Evolutionary conservation across 31 red algal genomes (phyloP).

Genomic region (Endocladia muricata): DNA sequence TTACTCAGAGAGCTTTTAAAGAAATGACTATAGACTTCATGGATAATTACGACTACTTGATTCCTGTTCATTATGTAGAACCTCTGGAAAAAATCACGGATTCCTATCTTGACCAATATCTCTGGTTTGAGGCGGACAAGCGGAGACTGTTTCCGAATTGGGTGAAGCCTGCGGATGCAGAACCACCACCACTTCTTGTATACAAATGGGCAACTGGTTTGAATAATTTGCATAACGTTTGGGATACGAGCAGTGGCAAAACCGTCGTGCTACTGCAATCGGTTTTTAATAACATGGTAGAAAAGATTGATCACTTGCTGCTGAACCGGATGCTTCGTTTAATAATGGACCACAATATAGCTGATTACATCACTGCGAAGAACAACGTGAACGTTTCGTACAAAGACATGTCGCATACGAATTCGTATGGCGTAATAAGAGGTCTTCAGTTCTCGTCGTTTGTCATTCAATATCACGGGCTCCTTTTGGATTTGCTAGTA

Average conservation of each 20-base stretch:
- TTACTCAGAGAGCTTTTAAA: constrained; percentile 74
- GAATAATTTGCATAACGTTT: constrained; percentile 82
- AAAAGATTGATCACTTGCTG: constrained; percentile 81
- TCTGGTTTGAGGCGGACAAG: constrained; percentile 97
- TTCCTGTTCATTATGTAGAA: constrained; percentile 91
- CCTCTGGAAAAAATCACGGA: constrained; percentile 93
- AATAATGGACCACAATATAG: constrained; percentile 91
- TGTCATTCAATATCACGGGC: constrained; percentile 78
- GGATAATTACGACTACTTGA: constrained; percentile 88
- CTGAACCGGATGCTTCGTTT: constrained; percentile 86
- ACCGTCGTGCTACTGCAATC: constrained; percentile 64
- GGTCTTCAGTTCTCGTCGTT: constrained; percentile 95
- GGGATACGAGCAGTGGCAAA: constrained; percentile 45
- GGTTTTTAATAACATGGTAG: constrained; percentile 58
- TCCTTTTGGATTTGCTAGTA: constrained; percentile 73
- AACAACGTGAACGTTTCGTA: constrained; percentile 87
- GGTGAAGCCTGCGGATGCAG: constrained; percentile 91
- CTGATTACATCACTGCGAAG: constrained; percentile 94
- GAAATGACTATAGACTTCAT: constrained; percentile 86
- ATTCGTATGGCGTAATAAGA: constrained; percentile 80
- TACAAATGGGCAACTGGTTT: constrained; percentile 92
- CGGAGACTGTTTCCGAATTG: constrained; percentile 92
- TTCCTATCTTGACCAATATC: constrained; percentile 91
- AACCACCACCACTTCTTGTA: constrained; percentile 87
- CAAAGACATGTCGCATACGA: constrained; percentile 97